Conservation (phyloP, 148 eudicot species). For the Spergularia bocconei region DNA sequence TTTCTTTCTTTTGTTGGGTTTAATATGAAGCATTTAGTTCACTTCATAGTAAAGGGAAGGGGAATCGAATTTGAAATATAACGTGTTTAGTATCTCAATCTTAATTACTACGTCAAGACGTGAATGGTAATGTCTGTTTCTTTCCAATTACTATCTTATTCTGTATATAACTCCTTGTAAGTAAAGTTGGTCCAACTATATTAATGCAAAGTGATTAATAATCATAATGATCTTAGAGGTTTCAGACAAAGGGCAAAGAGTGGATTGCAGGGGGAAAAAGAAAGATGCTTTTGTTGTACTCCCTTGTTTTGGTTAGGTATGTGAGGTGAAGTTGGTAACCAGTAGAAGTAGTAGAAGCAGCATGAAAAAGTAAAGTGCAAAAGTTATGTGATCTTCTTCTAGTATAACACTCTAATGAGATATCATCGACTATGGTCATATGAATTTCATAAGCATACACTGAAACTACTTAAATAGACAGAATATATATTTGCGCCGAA, state of each 20-base stretch:
- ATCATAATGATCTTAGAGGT: not conserved
- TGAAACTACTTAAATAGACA: no score
- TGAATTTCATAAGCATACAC: no score
- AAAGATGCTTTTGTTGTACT: not conserved
- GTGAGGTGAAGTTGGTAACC: constrained; percentile 9
- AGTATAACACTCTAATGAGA: no score
- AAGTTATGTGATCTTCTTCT: no score
- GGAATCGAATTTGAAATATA: no score
- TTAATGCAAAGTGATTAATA: constrained; percentile 4
- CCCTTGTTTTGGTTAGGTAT: not conserved
- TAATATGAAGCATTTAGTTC: no score
- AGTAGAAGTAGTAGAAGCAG: constrained; percentile 1
- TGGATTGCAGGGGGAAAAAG: not conserved
- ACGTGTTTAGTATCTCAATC: no score
- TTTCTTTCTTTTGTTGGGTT: not conserved
- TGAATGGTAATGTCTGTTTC: not conserved
- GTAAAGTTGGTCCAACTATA: not conserved
- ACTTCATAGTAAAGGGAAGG: no score
- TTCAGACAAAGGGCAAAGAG: not conserved
- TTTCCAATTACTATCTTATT: not conserved
- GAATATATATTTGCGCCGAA: not conserved
- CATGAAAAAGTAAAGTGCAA: not conserved
- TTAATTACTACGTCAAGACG: no score
- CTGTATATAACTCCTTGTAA: not conserved
- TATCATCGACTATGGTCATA: no score